phyloP scores from a whole-genome alignment of 768 basidiomycete species.

The Hygrocybe punicea region DNA sequence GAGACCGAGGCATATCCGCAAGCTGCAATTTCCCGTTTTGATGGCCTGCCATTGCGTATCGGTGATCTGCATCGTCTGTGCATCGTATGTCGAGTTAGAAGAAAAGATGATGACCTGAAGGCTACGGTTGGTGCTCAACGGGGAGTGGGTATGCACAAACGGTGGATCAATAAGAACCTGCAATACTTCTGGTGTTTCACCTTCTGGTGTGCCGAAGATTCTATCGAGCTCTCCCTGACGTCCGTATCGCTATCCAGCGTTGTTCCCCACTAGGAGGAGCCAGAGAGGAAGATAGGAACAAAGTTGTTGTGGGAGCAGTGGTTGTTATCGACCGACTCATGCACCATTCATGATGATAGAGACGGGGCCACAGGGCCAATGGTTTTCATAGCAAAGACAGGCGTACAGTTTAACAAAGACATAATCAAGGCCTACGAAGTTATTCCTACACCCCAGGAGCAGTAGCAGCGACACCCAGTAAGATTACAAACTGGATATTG shows the following conservation, averaged over 20 bases:
- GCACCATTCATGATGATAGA: no score
- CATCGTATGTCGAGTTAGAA: slow-evolving; percentile 79
- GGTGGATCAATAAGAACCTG: no score
- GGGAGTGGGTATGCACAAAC: slow-evolving; percentile 76
- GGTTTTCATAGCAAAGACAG: no score
- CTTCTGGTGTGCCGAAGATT: no score
- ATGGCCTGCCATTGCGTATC: slow-evolving; percentile 66
- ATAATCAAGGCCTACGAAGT: not conserved
- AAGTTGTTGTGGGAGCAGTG: no score
- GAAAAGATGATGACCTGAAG: slow-evolving; percentile 77
- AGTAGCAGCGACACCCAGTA: not conserved
- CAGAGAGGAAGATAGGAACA: no score
- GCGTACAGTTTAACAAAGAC: not conserved
- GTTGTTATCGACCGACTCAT: no score
- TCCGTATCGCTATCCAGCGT: no score
- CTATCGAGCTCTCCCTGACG: no score
- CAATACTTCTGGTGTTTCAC: no score
- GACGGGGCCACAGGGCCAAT: no score
- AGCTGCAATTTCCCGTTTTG: slow-evolving; percentile 67
- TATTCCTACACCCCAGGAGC: not conserved
- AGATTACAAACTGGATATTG: not conserved
- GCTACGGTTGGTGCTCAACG: slow-evolving; percentile 92
- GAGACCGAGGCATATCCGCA: slow-evolving; percentile 58
- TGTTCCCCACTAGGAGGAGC: no score
- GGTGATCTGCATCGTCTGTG: slow-evolving; percentile 68